Percentiles rank a stretch among this genome's conserved stretches.
These are phyloP conservation scores for Alternaria arbusti DNA, from an alignment of 2,329 filamentous ascomycete genomes.

Conservation along the genomic window DNA sequence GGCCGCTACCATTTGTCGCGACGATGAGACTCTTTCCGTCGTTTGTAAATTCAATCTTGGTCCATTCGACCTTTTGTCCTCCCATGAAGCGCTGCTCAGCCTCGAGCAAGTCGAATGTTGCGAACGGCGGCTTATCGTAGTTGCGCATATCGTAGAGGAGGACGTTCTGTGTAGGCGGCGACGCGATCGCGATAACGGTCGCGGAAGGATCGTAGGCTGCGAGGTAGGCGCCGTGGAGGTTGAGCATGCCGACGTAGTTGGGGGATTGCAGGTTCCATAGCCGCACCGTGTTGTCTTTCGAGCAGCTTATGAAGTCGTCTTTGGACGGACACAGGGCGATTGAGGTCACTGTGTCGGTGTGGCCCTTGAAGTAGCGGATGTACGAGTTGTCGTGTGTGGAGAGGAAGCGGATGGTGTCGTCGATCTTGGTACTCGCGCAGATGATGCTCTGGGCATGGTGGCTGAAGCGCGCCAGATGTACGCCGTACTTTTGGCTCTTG, in stretches of 20 bases:
- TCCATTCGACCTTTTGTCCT: slow-evolving; percentile 73
- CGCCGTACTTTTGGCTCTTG: slow-evolving; percentile 95
- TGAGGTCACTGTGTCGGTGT: slow-evolving; percentile 82
- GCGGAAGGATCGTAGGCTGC: slow-evolving; percentile 92
- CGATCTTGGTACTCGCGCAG: slow-evolving; percentile 94
- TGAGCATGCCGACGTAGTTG: slow-evolving; percentile 79
- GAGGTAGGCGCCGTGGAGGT: slow-evolving; percentile 80
- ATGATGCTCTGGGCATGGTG: slow-evolving; percentile 90
- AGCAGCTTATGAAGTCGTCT: slow-evolving; percentile 92
- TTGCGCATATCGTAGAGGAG: slow-evolving; percentile 93
- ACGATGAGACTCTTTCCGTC: slow-evolving; percentile 88
- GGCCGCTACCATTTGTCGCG: slow-evolving; percentile 81
- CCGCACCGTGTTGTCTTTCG: slow-evolving; percentile 86
- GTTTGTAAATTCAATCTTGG: slow-evolving; percentile 92
- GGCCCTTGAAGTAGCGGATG: slow-evolving; percentile 93
- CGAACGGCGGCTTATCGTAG: slow-evolving; percentile 89
- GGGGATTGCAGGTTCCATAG: slow-evolving; percentile 88
- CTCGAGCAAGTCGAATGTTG: slow-evolving; percentile 79
- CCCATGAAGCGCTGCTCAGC: slow-evolving; percentile 58
- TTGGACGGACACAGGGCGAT: slow-evolving; percentile 83
- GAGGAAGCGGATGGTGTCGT: slow-evolving; percentile 85
- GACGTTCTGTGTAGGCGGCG: slow-evolving; percentile 77
- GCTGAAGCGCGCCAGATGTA: slow-evolving; percentile 91
- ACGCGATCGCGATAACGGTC: slow-evolving; percentile 87
- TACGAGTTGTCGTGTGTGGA: slow-evolving; percentile 96